These are phyloP conservation scores for Themeda triandra DNA, from an alignment of 176 grass and related monocot genomes.

Conservation along the genomic window DNA sequence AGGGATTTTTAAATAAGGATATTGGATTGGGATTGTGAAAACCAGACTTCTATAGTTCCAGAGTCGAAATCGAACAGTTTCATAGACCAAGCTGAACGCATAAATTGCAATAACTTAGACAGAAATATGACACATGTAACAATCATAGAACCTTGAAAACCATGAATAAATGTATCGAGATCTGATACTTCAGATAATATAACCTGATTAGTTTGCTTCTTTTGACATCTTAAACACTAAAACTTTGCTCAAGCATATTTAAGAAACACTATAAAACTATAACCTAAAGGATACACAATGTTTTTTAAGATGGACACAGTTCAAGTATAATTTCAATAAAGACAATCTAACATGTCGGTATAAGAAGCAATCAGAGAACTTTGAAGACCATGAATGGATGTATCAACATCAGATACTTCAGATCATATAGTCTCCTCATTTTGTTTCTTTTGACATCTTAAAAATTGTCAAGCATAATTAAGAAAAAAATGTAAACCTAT, in stretches of 20 bases:
- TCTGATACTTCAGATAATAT: conserved; percentile 29
- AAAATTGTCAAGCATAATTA: not conserved
- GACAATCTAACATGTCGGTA: not conserved
- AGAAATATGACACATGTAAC: not conserved
- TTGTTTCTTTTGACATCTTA: not conserved
- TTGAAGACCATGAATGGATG: conserved; percentile 42
- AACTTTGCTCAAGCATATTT: not conserved
- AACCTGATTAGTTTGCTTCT: conserved; percentile 31
- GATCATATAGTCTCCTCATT: conserved; percentile 42
- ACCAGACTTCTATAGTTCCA: not conserved
- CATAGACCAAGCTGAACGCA: not conserved
- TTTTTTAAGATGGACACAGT: not conserved
- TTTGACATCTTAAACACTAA: not conserved
- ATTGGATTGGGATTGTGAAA: not conserved
- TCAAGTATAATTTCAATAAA: not conserved
- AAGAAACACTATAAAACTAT: not conserved
- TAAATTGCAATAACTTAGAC: not conserved
- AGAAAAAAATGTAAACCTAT: not conserved
- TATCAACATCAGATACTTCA: conserved; percentile 44
- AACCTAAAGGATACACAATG: not conserved
- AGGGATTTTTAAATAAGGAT: not conserved
- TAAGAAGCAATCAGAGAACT: conserved; percentile 52
- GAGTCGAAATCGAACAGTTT: not conserved
- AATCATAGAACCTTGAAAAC: conserved; percentile 59
- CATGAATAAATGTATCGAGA: conserved; percentile 35